Percentiles rank a stretch among this genome's conserved stretches.
Conservation (phyloP, 2,329 filamentous ascomycete species). For the Fusarium algeriense region DNA sequence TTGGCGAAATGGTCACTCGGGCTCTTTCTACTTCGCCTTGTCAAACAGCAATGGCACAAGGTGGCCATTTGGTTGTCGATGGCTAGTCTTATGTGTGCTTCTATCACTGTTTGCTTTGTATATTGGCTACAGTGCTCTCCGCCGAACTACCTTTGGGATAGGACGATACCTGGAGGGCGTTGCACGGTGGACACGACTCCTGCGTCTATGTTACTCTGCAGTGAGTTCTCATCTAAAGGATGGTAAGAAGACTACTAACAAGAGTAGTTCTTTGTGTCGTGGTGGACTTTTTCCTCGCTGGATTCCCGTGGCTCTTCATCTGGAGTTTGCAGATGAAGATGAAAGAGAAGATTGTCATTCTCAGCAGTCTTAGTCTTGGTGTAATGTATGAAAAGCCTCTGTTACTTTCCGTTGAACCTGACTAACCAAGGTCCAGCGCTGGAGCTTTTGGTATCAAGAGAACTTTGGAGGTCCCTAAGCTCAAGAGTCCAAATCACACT, state of each 20-base stretch:
- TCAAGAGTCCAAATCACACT: conserved; percentile 43
- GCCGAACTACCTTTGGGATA: conserved; percentile 37
- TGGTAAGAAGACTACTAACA: background rate
- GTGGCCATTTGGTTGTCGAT: conserved; percentile 52
- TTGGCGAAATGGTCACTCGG: conserved; percentile 55
- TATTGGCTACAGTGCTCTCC: conserved; percentile 40
- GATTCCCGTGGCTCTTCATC: conserved; percentile 59
- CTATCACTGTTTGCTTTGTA: conserved; percentile 25
- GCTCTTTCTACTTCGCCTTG: conserved; percentile 55
- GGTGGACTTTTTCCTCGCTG: conserved; percentile 56
- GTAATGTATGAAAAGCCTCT: conserved; percentile 50
- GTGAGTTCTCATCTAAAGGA: conserved; percentile 6
- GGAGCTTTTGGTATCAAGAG: conserved; percentile 49
- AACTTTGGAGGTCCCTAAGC: conserved; percentile 46
- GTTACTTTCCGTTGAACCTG: rapidly evolving
- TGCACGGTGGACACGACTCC: conserved; percentile 39
- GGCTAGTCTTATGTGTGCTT: conserved; percentile 35
- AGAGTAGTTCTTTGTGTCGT: conserved; percentile 43
- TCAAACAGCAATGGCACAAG: conserved; percentile 52
- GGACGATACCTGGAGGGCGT: conserved; percentile 27
- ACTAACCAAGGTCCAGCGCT: conserved; percentile 31
- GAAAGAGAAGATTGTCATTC: conserved; percentile 60
- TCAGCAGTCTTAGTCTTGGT: conserved; percentile 57
- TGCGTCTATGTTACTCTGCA: conserved; percentile 38
- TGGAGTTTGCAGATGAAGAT: conserved; percentile 59